Percentiles rank a stretch among this genome's conserved stretches.
phyloP scores from a whole-genome alignment of 306 rosid genomes.

The Clitoria ternatea region DNA sequence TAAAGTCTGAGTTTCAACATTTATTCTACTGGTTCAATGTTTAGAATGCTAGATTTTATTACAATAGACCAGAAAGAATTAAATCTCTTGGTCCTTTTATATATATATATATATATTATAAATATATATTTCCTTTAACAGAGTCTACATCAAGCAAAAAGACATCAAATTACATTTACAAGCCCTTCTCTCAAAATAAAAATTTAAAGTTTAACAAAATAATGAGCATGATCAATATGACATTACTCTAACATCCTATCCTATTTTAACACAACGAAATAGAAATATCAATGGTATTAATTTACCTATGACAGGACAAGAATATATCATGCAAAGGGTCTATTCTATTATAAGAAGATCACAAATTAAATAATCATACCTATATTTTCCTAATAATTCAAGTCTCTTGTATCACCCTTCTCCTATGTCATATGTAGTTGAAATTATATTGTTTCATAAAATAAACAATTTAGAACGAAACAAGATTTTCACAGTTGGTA shows the following conservation, averaged over 20 bases:
- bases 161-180: background rate
- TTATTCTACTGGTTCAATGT: no score
- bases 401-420: background rate
- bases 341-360: background rate
- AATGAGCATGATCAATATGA: background rate
- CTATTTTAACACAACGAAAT: background rate
- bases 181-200: background rate
- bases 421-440: background rate
- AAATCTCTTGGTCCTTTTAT: no score
- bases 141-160: no score
- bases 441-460: background rate
- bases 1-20: no score
- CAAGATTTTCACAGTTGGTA: background rate
- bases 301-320: background rate
- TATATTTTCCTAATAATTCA: background rate
- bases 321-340: background rate
- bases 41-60: no score
- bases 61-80: no score
- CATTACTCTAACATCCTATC: background rate
- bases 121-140: no score
- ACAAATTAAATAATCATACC: background rate
- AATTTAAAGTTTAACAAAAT: background rate
- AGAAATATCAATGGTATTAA: background rate
- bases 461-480: background rate
- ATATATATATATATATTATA: no score